Evolutionary conservation across 1,284 basidiomycete genomes (phyloP).

Genomic region (Flammula alnicola): DNA sequence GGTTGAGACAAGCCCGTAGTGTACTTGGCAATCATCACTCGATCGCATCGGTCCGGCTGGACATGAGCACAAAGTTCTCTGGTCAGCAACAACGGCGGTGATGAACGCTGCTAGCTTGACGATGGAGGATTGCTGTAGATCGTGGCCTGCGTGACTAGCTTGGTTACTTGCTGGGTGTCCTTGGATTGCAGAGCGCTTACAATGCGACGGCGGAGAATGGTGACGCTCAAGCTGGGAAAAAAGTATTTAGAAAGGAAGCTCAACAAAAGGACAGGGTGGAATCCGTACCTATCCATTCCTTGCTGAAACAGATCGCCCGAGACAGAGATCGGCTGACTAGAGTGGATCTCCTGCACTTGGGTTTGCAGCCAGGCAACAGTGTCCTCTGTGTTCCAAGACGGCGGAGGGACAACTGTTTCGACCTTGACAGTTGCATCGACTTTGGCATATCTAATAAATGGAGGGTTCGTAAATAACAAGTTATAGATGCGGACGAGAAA

Average conservation of each 20-base stretch:
- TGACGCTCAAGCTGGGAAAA: constrained; percentile 35
- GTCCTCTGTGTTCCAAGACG: constrained; percentile 27
- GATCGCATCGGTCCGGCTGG: constrained; percentile 27
- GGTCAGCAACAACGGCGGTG: constrained; percentile 25
- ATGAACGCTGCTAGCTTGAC: constrained; percentile 32
- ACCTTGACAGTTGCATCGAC: constrained; percentile 29
- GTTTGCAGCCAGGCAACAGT: constrained; percentile 34
- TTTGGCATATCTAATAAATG: constrained; percentile 26
- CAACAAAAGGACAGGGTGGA: background rate
- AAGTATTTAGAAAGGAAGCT: background rate
- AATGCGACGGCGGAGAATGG: constrained; percentile 39
- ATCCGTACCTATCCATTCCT: constrained; percentile 45
- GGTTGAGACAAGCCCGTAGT: constrained; percentile 21
- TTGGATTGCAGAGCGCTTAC: constrained; percentile 31
- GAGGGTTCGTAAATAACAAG: too few relatives aligned
- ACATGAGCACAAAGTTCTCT: constrained; percentile 9
- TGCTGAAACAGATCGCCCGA: constrained; percentile 40
- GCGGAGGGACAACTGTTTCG: constrained; percentile 27
- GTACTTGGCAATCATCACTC: constrained; percentile 42
- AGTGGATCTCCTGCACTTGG: constrained; percentile 31
- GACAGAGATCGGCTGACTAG: constrained; percentile 21
- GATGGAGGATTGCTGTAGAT: constrained; percentile 40
- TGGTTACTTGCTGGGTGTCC: constrained; percentile 16
- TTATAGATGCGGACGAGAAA: too few relatives aligned
- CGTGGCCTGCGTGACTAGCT: constrained; percentile 29